Evolutionary conservation across 2,329 filamentous ascomycete genomes (phyloP), one percentile per base, ranked within the genome.

Genomic region (Aureobasidium melanogenum): DNA sequence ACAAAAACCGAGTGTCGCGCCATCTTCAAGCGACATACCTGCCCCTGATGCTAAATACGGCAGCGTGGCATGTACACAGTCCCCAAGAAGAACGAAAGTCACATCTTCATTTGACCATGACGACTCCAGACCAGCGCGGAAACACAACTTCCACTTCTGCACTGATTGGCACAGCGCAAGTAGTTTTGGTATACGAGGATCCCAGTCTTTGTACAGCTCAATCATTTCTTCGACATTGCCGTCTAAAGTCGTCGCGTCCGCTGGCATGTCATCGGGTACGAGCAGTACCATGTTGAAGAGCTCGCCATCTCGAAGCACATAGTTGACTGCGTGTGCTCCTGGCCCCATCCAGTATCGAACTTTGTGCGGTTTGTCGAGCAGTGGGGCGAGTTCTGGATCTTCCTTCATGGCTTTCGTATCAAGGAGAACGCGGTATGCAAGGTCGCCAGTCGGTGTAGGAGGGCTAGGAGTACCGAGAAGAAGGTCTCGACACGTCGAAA

Each of bases 51-150:
- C 82, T 0, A 85, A 74, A 67, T 88, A 88, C 0, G 85, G 85
- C 0, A 88, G 74, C 0, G 83, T 87, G 0, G 85, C 84, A 64
- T 88, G 84, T 2, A 84, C 83, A 0, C 84, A 82, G 66, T 88
- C 85, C 0, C 85, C 85, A 0, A 87, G 74, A 67, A 87, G 77
- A 0, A 82, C 80, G 66, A 85, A 84, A 0, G 80, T 73, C 0
- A 79, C 83, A 0, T 77, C 80, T 0, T 78, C 71, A 64, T 86
- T 79, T 0, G 77, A 81, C 84, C 85, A 87, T 1, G 75, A 73
- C 5, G 72, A 69, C n/a, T 78, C 76, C 39, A 84, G 75, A 5
- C 79, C 78, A 1, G 78, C 77, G 0, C 83, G 76, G 62, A 83
- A 84, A 69, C 80, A 83, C 0, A 86, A 71, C 1, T 81, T 75